A percentile compares a stretch with the other conserved stretches of the same genome.
phyloP scores from a whole-genome alignment of 768 basidiomycete species.

The Mycena amicta region DNA sequence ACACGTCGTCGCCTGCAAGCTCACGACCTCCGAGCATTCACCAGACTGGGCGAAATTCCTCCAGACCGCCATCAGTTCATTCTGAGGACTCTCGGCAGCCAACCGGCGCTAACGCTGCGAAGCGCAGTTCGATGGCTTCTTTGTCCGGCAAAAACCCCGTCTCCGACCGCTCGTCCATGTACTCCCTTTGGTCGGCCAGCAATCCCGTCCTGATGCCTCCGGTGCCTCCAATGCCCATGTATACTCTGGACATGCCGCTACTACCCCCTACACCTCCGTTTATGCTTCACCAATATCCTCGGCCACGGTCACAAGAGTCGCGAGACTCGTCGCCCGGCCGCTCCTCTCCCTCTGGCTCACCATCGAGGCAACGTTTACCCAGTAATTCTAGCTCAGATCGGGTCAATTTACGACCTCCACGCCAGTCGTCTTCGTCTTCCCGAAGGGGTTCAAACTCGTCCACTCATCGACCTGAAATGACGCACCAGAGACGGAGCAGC shows the following conservation, averaged over 20 bases:
- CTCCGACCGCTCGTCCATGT: constrained; percentile 35
- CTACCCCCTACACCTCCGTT: constrained; percentile 76
- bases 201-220: constrained; percentile 36
- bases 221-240: constrained; percentile 41
- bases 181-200: constrained; percentile 44
- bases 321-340: constrained; percentile 37
- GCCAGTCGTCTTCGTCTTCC: constrained; percentile 19
- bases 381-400: constrained; percentile 35
- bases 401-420: constrained; percentile 23
- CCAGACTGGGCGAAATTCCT: constrained; percentile 36
- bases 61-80: constrained; percentile 57
- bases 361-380: constrained; percentile 35
- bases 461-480: constrained; percentile 3
- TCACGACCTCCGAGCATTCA: constrained; percentile 52
- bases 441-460: constrained; percentile 17
- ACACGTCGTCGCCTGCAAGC: constrained; percentile 53
- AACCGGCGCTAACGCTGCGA: constrained; percentile 37
- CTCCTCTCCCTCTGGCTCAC: constrained; percentile 38
- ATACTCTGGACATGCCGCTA: constrained; percentile 64
- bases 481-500: constrained; percentile 14
- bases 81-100: constrained; percentile 55
- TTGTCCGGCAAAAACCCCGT: constrained; percentile 33
- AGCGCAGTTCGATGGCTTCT: constrained; percentile 44
- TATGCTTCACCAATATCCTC: constrained; percentile 66
- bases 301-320: constrained; percentile 36